phyloP scores from a whole-genome alignment of 2,329 filamentous ascomycete genomes.

The Dichotomopilus funicola region DNA sequence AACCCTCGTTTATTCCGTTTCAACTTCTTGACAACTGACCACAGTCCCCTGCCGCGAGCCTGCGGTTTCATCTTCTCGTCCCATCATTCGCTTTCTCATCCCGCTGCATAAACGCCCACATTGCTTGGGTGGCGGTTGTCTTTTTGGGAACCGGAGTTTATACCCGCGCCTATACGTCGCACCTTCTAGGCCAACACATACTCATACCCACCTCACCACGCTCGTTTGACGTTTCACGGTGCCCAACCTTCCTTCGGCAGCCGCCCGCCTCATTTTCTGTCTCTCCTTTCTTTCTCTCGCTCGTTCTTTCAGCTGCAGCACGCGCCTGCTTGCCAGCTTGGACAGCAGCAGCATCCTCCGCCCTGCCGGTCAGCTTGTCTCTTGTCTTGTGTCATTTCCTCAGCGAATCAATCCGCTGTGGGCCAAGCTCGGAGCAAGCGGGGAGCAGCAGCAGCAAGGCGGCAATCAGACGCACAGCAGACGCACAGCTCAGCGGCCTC shows the following conservation, averaged over 20 bases:
- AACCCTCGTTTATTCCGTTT: conserved; percentile 11
- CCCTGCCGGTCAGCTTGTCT: neutral
- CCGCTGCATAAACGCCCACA: neutral
- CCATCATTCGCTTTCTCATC: conserved; percentile 5
- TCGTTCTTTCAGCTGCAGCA: conserved; percentile 4
- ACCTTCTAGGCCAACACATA: neutral
- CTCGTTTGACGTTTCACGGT: conserved; percentile 6
- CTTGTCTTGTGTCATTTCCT: conserved; percentile 3
- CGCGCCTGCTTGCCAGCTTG: conserved; percentile 1
- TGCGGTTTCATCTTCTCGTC: conserved; percentile 1
- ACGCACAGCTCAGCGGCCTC: conserved; percentile 1
- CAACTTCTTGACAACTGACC: neutral
- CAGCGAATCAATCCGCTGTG: conserved; percentile 13
- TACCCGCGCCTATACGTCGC: neutral
- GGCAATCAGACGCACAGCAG: no score
- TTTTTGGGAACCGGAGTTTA: no score
- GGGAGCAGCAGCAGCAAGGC: conserved; percentile 1
- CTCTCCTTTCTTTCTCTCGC: no score
- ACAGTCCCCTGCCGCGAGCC: conserved; percentile 1
- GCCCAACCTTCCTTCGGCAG: conserved; percentile 2
- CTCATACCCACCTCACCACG: neutral
- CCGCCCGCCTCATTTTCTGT: conserved; percentile 5
- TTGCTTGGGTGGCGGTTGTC: neutral
- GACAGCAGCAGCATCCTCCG: neutral
- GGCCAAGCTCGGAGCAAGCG: conserved; percentile 8